Base-by-base conservation (phyloP, 2,329 filamentous ascomycete genomes). In the Drechmeria coniospora region DNA sequence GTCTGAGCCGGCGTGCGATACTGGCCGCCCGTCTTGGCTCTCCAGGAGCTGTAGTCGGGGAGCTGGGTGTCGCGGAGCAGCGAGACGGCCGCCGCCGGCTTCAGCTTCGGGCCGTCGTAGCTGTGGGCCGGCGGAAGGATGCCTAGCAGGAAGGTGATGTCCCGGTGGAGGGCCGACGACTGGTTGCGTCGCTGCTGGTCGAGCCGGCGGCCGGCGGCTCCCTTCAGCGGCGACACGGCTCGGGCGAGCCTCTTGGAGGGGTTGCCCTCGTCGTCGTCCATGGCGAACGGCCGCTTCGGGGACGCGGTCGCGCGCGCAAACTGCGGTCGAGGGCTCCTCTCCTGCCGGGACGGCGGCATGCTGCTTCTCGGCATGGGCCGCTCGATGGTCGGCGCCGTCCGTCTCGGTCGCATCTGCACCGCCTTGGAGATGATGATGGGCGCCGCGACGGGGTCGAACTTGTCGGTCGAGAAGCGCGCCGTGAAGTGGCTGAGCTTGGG, bases 211-310 rank as follows among this genome's bases (percentile, higher is more conserved):
- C 83, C 82, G 21, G 87, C 83, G 1, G 82, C 81, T 10, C 83
- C 83, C 50, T 95, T 98, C 21, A 95, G 65, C 0, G 92, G 90
- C 5, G 87, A 95, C 31, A 81, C 84, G n/a, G 79, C 86, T 24
- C 92, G 74, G 26, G 77, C 70, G 28, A 94, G 67, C 50, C 95
- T 94, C 40, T 86, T 80, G 1, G 84, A 82, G 13, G 80, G 77
- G 38, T 73, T 73, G 21, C 65, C 57, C 34, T 77, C 75, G 21
- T 82, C 77, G 22, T 93, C 84, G 32, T 86, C 80, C 8, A 50
- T 39, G 2, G 65, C 68, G 21, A 74, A 66, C 0, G 75, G 65
- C 23, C 76, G 63, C 46, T 74, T 74, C 2, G 69, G 68, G 2
- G 68, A 74, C 30, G 67, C 63, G 13, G 58, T 59, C 5, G 52